These are phyloP conservation scores for Stropharia rugosoannulata DNA, from an alignment of 768 basidiomycete genomes.

Conservation along the genomic window DNA sequence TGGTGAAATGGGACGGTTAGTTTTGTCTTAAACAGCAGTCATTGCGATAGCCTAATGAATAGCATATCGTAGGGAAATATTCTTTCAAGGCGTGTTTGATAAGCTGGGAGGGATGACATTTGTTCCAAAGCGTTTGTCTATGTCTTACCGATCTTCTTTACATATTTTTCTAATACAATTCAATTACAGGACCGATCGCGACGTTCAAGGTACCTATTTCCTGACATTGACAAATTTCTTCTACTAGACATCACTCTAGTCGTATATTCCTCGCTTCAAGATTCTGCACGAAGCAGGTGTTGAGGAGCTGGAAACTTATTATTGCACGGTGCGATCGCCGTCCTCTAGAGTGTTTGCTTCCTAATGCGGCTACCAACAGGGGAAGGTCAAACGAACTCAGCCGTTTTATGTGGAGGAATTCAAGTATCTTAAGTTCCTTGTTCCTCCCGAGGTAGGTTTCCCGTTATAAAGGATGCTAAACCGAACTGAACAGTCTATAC, in stretches of 20 bases:
- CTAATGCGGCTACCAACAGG: constrained; percentile 26
- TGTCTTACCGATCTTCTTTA: not conserved
- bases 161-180: constrained; percentile 1
- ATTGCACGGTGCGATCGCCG: constrained; percentile 39
- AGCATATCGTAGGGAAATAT: constrained; percentile 24
- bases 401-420: constrained; percentile 67
- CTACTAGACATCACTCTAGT: constrained; percentile 21
- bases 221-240: not conserved
- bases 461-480: not conserved
- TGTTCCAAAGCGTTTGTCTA: constrained; percentile 43
- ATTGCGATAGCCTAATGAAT: not conserved
- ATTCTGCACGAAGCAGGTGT: constrained; percentile 40
- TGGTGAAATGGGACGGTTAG: constrained; percentile 49
- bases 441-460: constrained; percentile 48
- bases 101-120: constrained; percentile 62
- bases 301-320: constrained; percentile 35
- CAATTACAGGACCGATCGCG: constrained; percentile 38
- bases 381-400: constrained; percentile 62
- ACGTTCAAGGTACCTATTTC: constrained; percentile 46
- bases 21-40: not conserved
- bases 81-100: constrained; percentile 68
- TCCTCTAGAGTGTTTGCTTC: constrained; percentile 7
- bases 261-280: constrained; percentile 47
- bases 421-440: constrained; percentile 55
- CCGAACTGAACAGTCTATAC: constrained; percentile 8